Evolutionary conservation across 805 yeast species (phyloP).

Genomic region (Hanseniaspora mollemarum): DNA sequence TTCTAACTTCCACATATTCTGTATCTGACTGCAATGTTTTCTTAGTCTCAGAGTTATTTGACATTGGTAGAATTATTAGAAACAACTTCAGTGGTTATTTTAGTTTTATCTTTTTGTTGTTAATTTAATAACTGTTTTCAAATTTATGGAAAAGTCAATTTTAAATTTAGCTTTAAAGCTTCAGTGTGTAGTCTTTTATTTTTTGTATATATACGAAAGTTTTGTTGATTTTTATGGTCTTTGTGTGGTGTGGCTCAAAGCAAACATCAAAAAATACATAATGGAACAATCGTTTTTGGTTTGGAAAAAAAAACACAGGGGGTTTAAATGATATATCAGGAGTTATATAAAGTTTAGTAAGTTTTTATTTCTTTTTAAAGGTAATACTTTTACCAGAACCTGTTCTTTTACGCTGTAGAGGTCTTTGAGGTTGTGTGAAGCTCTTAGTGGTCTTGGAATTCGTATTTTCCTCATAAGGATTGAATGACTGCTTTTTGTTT

Average conservation of each 20-base stretch:
- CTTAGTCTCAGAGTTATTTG: background rate
- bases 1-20: background rate
- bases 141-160: too few species aligned
- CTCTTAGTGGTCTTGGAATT: slow-evolving; percentile 24
- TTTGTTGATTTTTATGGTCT: background rate
- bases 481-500: slow-evolving; percentile 41
- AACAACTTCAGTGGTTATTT: too few species aligned
- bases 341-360: background rate
- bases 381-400: slow-evolving; percentile 13
- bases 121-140: too few species aligned
- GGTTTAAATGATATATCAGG: too few species aligned
- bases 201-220: background rate
- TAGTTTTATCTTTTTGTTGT: too few species aligned
- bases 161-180: background rate
- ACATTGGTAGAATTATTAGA: too few species aligned
- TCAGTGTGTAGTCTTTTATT: background rate
- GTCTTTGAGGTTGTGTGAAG: slow-evolving; percentile 22
- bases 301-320: too few species aligned
- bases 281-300: too few species aligned
- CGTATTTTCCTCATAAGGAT: slow-evolving; percentile 38
- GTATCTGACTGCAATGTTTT: background rate
- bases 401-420: background rate
- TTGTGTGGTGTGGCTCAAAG: background rate
- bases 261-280: background rate
- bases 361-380: slow-evolving; percentile 2